A percentile compares a stretch with the other conserved stretches of the same genome.
phyloP scores from a whole-genome alignment of 257 asterid genomes.

The Paulownia fortunei region DNA sequence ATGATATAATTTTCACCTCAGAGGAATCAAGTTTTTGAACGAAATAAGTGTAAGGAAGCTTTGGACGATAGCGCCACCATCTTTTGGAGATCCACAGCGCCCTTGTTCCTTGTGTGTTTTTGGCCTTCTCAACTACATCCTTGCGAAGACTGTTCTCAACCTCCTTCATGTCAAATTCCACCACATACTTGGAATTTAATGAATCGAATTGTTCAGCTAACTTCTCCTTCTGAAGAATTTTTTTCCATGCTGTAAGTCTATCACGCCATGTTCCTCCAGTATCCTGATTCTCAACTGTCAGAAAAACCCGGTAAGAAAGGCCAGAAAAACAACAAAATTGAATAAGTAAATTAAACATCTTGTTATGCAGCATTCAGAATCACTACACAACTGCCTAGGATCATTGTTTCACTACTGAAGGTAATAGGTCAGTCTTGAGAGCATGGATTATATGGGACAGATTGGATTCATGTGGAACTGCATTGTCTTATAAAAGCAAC shows the following conservation, averaged over 20 bases:
- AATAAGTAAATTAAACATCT: slow-evolving; percentile 18
- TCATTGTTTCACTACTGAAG: not conserved
- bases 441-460: not conserved
- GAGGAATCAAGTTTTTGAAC: slow-evolving; percentile 94
- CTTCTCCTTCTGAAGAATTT: slow-evolving; percentile 78
- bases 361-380: slow-evolving; percentile 10
- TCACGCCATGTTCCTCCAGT: slow-evolving; percentile 84
- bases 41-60: slow-evolving; percentile 94
- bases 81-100: slow-evolving; percentile 96
- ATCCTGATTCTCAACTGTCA: slow-evolving; percentile 58
- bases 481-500: slow-evolving; percentile 23
- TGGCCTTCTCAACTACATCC: slow-evolving; percentile 79
- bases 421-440: not conserved
- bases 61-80: slow-evolving; percentile 99
- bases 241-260: slow-evolving; percentile 83
- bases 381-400: not conserved
- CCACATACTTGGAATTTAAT: slow-evolving; percentile 73
- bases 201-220: slow-evolving; percentile 72
- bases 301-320: slow-evolving; percentile 31
- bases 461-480: slow-evolving; percentile 8
- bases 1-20: slow-evolving; percentile 60
- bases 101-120: slow-evolving; percentile 66
- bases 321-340: slow-evolving; percentile 18
- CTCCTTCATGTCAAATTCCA: slow-evolving; percentile 97
- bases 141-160: slow-evolving; percentile 93